phyloP scores from a whole-genome alignment of 2,329 filamentous ascomycete genomes.

The Talaromyces rugulosus region DNA sequence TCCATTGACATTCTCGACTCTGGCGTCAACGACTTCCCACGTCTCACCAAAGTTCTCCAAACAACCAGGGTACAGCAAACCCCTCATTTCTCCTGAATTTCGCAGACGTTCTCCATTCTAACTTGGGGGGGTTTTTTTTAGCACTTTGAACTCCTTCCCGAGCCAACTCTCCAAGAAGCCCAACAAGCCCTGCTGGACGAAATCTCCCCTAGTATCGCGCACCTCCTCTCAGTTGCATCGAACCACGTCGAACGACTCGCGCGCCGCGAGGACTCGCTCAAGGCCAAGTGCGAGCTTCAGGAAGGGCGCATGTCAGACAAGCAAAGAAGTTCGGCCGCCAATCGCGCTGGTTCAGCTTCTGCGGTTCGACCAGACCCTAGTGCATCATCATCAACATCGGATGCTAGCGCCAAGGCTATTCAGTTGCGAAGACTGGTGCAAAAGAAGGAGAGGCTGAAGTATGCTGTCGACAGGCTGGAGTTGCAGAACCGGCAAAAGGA shows the following conservation, averaged over 20 bases:
- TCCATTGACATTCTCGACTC: slow-evolving; percentile 60
- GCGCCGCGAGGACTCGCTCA: slow-evolving; percentile 75
- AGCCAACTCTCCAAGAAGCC: slow-evolving; percentile 73
- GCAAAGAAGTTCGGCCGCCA: slow-evolving; percentile 13
- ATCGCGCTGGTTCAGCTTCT: slow-evolving; percentile 18
- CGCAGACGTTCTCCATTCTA: not conserved
- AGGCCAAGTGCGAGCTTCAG: slow-evolving; percentile 77
- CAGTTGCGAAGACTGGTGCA: slow-evolving; percentile 67
- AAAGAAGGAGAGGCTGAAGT: slow-evolving; percentile 80
- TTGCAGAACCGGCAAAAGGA: slow-evolving; percentile 77
- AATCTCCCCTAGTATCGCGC: slow-evolving; percentile 79
- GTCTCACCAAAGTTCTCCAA: slow-evolving; percentile 59
- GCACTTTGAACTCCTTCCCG: slow-evolving; percentile 91
- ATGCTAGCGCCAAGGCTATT: slow-evolving; percentile 44
- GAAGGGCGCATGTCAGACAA: slow-evolving; percentile 61
- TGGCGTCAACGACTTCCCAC: slow-evolving; percentile 61
- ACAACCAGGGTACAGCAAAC: slow-evolving; percentile 52
- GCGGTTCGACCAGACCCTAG: slow-evolving; percentile 15
- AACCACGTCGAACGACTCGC: slow-evolving; percentile 78
- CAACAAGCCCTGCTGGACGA: slow-evolving; percentile 82
- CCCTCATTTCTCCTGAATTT: not conserved
- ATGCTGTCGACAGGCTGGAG: slow-evolving; percentile 80
- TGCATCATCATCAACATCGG: slow-evolving; percentile 7
- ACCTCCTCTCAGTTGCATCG: slow-evolving; percentile 75
- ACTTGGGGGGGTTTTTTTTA: slow-evolving; percentile 39